Evolutionary conservation across 2,329 filamentous ascomycete genomes (phyloP), one percentile per base, ranked within the genome.

Genomic region (Pseudohalonectria lignicola): DNA sequence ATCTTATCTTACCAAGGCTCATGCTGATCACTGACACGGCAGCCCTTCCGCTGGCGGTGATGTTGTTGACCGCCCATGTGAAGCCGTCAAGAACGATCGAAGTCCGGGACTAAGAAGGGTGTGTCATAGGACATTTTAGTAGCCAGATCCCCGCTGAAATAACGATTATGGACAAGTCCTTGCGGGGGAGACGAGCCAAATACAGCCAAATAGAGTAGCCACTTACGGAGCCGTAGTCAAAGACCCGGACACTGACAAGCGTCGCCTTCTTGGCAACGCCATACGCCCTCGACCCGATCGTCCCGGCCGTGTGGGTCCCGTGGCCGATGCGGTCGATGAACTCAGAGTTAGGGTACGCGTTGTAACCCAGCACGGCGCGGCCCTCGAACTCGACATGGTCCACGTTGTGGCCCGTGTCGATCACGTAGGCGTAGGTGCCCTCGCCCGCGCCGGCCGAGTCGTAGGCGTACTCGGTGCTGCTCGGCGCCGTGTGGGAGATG

Each of bases 11-110:
- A 43, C 41, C 71, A 17, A 78, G 63, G 5, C 73, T 77, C 71
- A 78, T 74, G 64, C 76, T 78, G 64, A 78, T 70, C 46, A 77
- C 66, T 40, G 69, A 63, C 51, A 70, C 74, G 49, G 68, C 68
- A 12, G 45, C 43, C 25, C 64, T 54, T 19, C 59, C 58, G 44
- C 57, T 48, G 31, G 39, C 20, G 7, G 39, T 28, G 29, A 49
- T 50, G 33, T 52, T 43, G 15, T 45, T 41, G 10, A 49, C 49
- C 9, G 49, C 45, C 50, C 50, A 52, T 18, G 37, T 37, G 37
- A 39, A 48, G 13, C 46, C 46, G 31, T 49, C 48, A 7, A 53
- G 40, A 34, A 49, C 41, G 29, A 42, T 36, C 17, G 43, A 39
- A 2, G 43, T 42, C 11, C 26, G 21, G 10, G 20, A 23, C 18